Conservation (phyloP, 345 rosid genomes). For the Rhizophora mangle region DNA sequence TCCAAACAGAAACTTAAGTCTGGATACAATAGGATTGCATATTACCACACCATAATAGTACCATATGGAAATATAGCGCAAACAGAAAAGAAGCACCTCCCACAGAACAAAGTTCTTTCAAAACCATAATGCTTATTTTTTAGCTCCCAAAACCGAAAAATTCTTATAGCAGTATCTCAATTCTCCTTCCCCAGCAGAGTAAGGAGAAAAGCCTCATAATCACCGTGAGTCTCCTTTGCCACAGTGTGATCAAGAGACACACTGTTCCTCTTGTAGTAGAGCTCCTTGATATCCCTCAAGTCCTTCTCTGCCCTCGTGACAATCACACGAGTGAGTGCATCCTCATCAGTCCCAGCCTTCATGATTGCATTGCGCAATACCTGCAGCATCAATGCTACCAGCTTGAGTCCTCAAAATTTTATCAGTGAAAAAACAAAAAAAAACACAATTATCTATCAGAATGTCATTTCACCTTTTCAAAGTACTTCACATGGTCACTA, state of each 20-base stretch:
- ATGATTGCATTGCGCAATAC: slow-evolving; percentile 39
- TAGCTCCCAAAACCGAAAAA: neutral
- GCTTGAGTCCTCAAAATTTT: no score
- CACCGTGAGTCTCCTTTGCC: slow-evolving; percentile 57
- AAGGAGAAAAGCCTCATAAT: slow-evolving; percentile 51
- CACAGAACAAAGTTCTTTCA: neutral
- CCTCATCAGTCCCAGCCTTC: slow-evolving; percentile 44
- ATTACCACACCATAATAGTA: neutral
- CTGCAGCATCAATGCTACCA: slow-evolving; percentile 16
- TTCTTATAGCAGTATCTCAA: neutral
- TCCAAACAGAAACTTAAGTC: neutral
- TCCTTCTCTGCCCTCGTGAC: slow-evolving; percentile 61
- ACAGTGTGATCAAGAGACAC: slow-evolving; percentile 44
- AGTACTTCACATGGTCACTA: slow-evolving; percentile 22
- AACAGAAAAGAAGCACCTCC: neutral
- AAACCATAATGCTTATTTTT: slow-evolving; percentile 1
- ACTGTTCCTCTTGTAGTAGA: slow-evolving; percentile 56
- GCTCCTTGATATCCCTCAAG: slow-evolving; percentile 48
- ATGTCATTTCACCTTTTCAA: slow-evolving; percentile 17
- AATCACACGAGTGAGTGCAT: slow-evolving; percentile 46
- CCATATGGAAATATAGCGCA: neutral
- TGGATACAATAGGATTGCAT: neutral
- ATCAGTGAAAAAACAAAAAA: neutral
- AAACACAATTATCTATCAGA: neutral
- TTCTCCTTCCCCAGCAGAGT: slow-evolving; percentile 49